These are phyloP conservation scores for Russula virescens DNA, from an alignment of 768 basidiomycete species.

Conservation along the genomic window DNA sequence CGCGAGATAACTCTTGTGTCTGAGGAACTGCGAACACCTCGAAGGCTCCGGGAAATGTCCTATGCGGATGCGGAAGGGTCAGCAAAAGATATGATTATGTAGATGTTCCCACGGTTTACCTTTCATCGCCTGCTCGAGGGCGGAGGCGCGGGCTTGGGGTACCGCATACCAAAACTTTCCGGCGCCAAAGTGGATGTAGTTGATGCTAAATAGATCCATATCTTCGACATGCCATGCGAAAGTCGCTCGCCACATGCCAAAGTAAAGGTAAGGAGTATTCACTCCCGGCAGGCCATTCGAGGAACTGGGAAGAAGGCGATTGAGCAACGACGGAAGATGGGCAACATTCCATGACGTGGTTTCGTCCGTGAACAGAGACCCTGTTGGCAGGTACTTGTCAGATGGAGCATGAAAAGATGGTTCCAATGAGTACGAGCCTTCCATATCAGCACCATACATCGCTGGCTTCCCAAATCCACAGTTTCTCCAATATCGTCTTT, in stretches of 20 bases:
- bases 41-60: conserved; percentile 85
- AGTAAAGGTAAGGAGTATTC: conserved; percentile 95
- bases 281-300: conserved; percentile 83
- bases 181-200: conserved; percentile 97
- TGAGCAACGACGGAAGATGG: conserved; percentile 77
- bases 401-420: neutral
- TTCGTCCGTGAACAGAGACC: conserved; percentile 66
- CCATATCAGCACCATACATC: conserved; percentile 97
- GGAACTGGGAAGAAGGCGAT: conserved; percentile 65
- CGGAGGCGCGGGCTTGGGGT: conserved; percentile 75
- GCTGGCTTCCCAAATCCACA: conserved; percentile 84
- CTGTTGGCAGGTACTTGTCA: conserved; percentile 29
- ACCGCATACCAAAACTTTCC: conserved; percentile 97
- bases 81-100: neutral
- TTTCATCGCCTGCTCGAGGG: conserved; percentile 87
- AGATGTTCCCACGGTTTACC: conserved; percentile 40
- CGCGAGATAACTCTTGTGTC: conserved; percentile 93
- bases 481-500: conserved; percentile 89
- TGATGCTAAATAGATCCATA: conserved; percentile 98
- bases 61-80: conserved; percentile 28
- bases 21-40: conserved; percentile 86
- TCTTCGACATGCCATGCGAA: conserved; percentile 99
- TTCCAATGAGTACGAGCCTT: conserved; percentile 48
- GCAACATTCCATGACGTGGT: conserved; percentile 94
- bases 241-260: conserved; percentile 98